Conservation (phyloP, 2,329 filamentous ascomycete species). For the Juglanconis juglandina region DNA sequence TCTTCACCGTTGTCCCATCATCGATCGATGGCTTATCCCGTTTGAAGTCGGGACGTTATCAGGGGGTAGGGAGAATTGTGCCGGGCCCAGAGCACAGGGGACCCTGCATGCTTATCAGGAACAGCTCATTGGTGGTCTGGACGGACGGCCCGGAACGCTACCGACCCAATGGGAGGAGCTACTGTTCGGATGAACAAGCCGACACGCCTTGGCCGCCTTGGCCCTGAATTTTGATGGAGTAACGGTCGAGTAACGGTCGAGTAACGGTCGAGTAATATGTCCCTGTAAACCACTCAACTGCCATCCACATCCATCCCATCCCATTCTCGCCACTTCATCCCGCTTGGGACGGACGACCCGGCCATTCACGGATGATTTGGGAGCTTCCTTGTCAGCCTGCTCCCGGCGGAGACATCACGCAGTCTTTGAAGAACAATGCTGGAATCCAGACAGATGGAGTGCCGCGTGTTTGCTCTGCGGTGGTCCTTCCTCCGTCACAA, state of each 20-base stretch:
- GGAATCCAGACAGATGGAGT: too few relatives aligned
- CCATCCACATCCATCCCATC: neutral
- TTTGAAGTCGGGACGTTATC: neutral
- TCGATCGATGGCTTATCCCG: too few relatives aligned
- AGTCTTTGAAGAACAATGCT: too few relatives aligned
- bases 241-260: constrained; percentile 3
- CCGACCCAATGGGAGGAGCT: neutral
- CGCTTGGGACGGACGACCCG: too few relatives aligned
- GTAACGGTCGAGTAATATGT: constrained; percentile 7
- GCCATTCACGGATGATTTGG: too few relatives aligned
- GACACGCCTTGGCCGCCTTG: neutral
- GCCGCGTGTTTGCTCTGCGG: too few relatives aligned
- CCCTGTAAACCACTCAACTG: neutral
- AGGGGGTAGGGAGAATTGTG: neutral
- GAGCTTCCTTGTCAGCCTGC: too few relatives aligned
- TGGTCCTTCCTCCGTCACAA: too few relatives aligned
- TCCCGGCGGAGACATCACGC: too few relatives aligned
- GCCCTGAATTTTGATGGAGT: constrained; percentile 11
- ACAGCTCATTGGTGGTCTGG: neutral
- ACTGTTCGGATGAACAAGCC: neutral
- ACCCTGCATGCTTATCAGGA: constrained; percentile 5
- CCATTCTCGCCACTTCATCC: neutral
- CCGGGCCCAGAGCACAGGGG: neutral
- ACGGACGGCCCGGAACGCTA: neutral
- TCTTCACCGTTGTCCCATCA: neutral